Percentiles rank a stretch among this genome's conserved stretches.
Conservation (phyloP, 1,284 basidiomycete species). For the Boletus smithii region DNA sequence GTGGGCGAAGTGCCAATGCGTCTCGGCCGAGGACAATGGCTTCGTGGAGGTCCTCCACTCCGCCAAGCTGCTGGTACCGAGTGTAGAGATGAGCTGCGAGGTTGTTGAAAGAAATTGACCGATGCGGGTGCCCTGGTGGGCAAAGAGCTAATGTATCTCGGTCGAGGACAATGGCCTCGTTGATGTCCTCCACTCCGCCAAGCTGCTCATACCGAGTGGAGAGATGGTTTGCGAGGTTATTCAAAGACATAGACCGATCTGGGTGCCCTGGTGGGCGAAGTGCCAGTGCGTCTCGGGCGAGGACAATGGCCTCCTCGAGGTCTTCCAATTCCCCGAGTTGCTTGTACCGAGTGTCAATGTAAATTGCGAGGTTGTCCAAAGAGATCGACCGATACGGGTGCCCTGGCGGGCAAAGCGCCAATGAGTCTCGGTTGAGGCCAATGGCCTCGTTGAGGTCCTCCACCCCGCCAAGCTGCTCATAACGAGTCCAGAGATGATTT, state of each 20-base stretch:
- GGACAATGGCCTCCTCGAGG: not conserved
- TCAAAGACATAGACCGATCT: not conserved
- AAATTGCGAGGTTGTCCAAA: too few relatives aligned
- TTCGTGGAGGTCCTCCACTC: not conserved
- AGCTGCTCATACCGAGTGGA: not conserved
- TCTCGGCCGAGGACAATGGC: not conserved
- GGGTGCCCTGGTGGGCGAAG: not conserved
- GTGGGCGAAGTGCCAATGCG: too few relatives aligned
- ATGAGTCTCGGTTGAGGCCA: not conserved
- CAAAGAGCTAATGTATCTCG: not conserved
- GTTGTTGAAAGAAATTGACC: not conserved
- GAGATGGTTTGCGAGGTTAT: not conserved
- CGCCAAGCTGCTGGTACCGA: not conserved
- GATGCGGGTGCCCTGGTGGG: not conserved
- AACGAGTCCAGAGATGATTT: too few relatives aligned
- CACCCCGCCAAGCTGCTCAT: too few relatives aligned
- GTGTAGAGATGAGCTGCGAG: not conserved
- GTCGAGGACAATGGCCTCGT: not conserved
- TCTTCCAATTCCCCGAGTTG: not conserved
- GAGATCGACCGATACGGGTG: not conserved
- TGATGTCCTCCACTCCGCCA: not conserved
- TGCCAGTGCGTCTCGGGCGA: too few relatives aligned
- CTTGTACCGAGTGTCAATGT: not conserved
- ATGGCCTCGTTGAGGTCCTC: not conserved
- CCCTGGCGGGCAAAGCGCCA: not conserved